Evolutionary conservation across 2,329 filamentous ascomycete species (phyloP), one percentile per base, ranked within the genome.

Genomic region (Chaetomium globosum): DNA sequence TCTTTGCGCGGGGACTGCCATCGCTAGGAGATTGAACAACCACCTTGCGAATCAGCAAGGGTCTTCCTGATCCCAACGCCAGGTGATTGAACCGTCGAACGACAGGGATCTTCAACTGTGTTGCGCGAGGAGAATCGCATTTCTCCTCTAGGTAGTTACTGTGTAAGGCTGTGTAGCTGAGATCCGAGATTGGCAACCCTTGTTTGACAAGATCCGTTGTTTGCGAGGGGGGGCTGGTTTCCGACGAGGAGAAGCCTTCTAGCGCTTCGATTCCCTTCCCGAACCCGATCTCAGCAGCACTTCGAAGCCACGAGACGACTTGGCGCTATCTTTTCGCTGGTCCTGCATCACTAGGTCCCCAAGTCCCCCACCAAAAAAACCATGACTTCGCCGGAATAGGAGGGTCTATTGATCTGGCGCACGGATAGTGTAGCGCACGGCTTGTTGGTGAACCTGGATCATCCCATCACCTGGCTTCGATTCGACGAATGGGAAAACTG

Each of bases 321-420:
- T 49, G 23, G 54, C 28, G 52, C 49, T 33, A 28, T 43, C 49
- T 39, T 48, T 62, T 59, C 53, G 59, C 54, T 13, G 48, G 59
- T 39, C 64, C 53, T 59, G 59, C 62, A 60, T 62, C 49, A 28
- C 46, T 54, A 51, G 59, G 62, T 28, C 55, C 48, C 52, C 54
- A 51, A 55, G 62, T 28, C 55, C 48, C 52, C 54, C 56, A 51
- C 53, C 39, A 19, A 51, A 53, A 43, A 53, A 43, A 62, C 49
- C 58, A 60, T 16, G 62, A 63, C 61, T 63, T 55, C 31, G 46
- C 57, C 55, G 31, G 63, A 65, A 58, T 9, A 28, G 36, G 64
- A 30, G 36, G 21, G 16, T 56, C 61, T 54, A 67, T 67, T 68
- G 66, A 23, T 23, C n/a, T 48, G 23, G 61, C 63, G 69, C 69